Evolutionary conservation across 192 early-diverging fungal genomes (phyloP), one percentile per base, ranked within the genome.

Genomic region (Coemansia sp.): DNA sequence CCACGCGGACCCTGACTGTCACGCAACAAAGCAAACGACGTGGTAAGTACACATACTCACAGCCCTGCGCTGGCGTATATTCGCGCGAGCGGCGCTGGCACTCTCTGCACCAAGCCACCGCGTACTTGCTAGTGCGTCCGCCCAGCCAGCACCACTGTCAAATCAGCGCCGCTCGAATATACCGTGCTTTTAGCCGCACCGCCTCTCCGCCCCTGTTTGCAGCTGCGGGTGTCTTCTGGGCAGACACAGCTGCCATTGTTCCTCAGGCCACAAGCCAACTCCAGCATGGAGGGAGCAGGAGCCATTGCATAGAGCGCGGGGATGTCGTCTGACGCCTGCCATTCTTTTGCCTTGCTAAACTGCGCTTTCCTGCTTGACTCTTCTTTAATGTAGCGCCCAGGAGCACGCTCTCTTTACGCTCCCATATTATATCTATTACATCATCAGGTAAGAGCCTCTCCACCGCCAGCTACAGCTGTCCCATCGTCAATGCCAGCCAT

Each of bases 171-270:
- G 60, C 49, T 49, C 3, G 47, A 61, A 61, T 61, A 61, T 49
- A 61, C 60, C 47, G 49, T 48, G 14, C 47, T 50, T 61, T 29
- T 59, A 55, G 53, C 53, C 53, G 53, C 53, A 14, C 53, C 14
- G 53, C 53, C 53, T 55, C 25, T 21, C 57, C 17, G 23, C 24
- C 43, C 37, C 57, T 22, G 43, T 8, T 24, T 47, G 43, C 17
- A 17, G 12, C 60, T 61, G 60, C 47, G 60, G 47, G 49, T 23
- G 47, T 32, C 12, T 23, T 32, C 47, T 27, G 60, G 29, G 39
- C 47, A 61, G 60, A 50, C 23, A 50, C 60, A 61, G 60, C 47
- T 6, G 15, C 14, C 60, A 61, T 61, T 61, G 60, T 61, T 50
- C 29, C n/a, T 27, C 19, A 12, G 15, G 53, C 53, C 53, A 29